Conservation (phyloP, 164 flowering plant species). For the Paratinospora sagittata region DNA sequence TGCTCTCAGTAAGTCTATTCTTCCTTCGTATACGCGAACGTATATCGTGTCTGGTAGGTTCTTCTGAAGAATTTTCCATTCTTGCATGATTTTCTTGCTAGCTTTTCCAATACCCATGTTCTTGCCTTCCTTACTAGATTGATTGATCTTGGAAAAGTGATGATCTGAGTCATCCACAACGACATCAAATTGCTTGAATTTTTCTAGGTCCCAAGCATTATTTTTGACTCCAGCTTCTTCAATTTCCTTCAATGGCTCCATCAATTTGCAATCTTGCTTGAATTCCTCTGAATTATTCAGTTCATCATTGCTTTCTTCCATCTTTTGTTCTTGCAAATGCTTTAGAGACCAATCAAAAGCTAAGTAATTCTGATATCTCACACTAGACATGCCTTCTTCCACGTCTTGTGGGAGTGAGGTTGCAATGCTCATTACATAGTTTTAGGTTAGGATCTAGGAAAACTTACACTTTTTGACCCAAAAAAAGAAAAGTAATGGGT, state of each 20-base stretch:
- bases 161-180: constrained; percentile 19
- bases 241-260: not conserved
- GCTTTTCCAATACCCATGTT: no score
- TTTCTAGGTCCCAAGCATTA: no score
- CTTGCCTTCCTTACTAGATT: not conserved
- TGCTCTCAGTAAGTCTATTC: constrained; percentile 35
- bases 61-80: constrained; percentile 18
- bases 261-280: no score
- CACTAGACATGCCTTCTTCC: no score
- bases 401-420: no score
- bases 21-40: constrained; percentile 23
- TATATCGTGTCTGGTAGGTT: constrained; percentile 16
- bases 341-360: no score
- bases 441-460: no score
- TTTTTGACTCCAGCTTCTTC: not conserved
- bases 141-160: not conserved
- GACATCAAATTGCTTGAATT: constrained; percentile 19
- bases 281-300: no score
- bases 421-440: no score
- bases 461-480: not conserved
- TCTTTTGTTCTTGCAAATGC: no score
- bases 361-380: no score
- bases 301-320: no score
- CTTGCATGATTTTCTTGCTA: constrained; percentile 16
- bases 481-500: not conserved